These are phyloP conservation scores for Mycena galopus DNA, from an alignment of 768 basidiomycete genomes.

Conservation along the genomic window DNA sequence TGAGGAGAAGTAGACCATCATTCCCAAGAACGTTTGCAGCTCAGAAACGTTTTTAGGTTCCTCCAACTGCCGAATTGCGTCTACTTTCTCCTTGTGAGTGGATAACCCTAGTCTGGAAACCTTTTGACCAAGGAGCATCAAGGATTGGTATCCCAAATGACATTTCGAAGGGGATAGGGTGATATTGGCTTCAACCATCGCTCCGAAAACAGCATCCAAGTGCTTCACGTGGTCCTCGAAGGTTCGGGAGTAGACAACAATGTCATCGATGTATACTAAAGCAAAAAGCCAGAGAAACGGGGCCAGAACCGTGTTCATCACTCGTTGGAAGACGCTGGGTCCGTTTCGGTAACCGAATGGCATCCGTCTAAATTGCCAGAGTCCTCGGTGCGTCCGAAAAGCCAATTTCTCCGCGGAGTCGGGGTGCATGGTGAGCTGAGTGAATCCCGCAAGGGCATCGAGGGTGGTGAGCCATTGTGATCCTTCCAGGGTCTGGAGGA, in stretches of 20 bases:
- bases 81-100: slow-evolving; percentile 48
- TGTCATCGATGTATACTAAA: slow-evolving; percentile 58
- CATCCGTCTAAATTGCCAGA: slow-evolving; percentile 57
- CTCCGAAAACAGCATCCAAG: slow-evolving; percentile 44
- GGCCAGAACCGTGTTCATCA: slow-evolving; percentile 53
- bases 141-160: slow-evolving; percentile 47
- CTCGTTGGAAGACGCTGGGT: slow-evolving; percentile 54
- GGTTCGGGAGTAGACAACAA: slow-evolving; percentile 47
- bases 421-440: slow-evolving; percentile 47
- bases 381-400: slow-evolving; percentile 53
- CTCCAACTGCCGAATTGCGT: slow-evolving; percentile 46
- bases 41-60: slow-evolving; percentile 43
- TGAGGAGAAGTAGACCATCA: slow-evolving; percentile 47
- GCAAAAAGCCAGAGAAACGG: slow-evolving; percentile 54
- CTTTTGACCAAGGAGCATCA: slow-evolving; percentile 54
- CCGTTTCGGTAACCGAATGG: slow-evolving; percentile 54
- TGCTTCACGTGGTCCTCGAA: slow-evolving; percentile 48
- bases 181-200: slow-evolving; percentile 43
- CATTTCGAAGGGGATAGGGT: slow-evolving; percentile 52
- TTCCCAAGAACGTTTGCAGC: slow-evolving; percentile 49
- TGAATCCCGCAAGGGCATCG: slow-evolving; percentile 55
- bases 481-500: slow-evolving; percentile 46
- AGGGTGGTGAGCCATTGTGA: slow-evolving; percentile 47
- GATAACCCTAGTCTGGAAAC: slow-evolving; percentile 52
- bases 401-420: slow-evolving; percentile 49